phyloP scores from a whole-genome alignment of 1,139 yeast genomes.

The Nakaseomyces glabratus region DNA sequence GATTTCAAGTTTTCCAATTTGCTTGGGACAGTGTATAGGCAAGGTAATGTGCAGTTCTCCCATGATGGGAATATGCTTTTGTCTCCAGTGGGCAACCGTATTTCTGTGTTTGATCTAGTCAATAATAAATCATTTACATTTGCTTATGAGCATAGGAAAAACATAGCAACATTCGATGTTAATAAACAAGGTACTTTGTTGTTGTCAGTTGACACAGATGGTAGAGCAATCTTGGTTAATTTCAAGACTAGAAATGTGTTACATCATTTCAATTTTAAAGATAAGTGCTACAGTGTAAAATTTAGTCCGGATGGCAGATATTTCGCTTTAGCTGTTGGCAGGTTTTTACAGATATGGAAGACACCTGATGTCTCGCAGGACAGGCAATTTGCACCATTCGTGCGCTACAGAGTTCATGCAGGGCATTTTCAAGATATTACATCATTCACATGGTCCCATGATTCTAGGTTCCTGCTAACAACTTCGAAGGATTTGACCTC shows the following conservation, averaged over 20 bases:
- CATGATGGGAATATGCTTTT: constrained; percentile 76
- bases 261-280: constrained; percentile 91
- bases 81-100: constrained; percentile 93
- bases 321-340: constrained; percentile 78
- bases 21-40: constrained; percentile 87
- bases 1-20: constrained; percentile 70
- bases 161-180: constrained; percentile 68
- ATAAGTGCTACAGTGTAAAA: constrained; percentile 58
- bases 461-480: constrained; percentile 77
- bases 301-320: constrained; percentile 85
- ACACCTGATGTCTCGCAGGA: constrained; percentile 70
- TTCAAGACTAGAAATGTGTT: constrained; percentile 77
- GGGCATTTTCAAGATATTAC: constrained; percentile 86
- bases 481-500: constrained; percentile 88
- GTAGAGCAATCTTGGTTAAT: constrained; percentile 86
- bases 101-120: constrained; percentile 76
- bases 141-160: constrained; percentile 85
- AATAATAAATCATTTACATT: constrained; percentile 84
- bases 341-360: constrained; percentile 88
- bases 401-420: constrained; percentile 79
- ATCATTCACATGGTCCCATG: constrained; percentile 79
- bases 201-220: constrained; percentile 83
- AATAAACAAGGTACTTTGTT: constrained; percentile 75
- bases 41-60: constrained; percentile 82
- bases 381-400: constrained; percentile 92